Base-by-base conservation (phyloP, 371 early-diverging fungal species). In the Sporodiniella umbellata region DNA sequence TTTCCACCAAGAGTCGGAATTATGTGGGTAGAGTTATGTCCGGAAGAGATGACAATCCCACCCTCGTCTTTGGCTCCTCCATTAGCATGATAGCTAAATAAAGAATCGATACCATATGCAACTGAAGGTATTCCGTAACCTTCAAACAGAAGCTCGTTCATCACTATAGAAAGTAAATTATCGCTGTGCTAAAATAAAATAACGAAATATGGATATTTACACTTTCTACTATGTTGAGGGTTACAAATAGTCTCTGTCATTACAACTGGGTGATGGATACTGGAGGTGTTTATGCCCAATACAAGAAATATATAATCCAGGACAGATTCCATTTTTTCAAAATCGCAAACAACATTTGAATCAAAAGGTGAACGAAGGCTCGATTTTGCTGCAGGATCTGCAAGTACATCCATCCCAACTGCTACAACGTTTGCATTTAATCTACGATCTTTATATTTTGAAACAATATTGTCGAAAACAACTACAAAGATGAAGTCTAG, bases 61-160 rank as follows among this genome's bases (percentile, higher is more conserved):
- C 71, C 79, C 19, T 62, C 69, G 11, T 80, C 68, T 23, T 62
- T 56, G 0, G 64, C 62, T 0, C 68, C 68, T 11, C 75, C 75
- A 59, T 89, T 88, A 18, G 80, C 80, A 63, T 89, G 86, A 54
- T 83, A 84, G 51, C 92, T 92, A 66, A 92, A 94, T 22, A 89
- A 64, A 4, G 93, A 68, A 48, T 94, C 95, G n/a, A 93, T 81
- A 8, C 94, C 94, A 56, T 89, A 95, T 0, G 81, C 68, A 6
- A 93, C 82, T 3, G 83, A 81, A 1, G 93, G 90, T 1, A 85
- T 83, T 26, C 64, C 64, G 60, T 93, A 95, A 26, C 83, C 72
- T 67, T 95, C 96, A 62, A 95, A 95, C 26, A 95, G 62, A 0
- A 95, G 66, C 58, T 95, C 96, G 0, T 85, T 81, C 80, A 87